phyloP scores from a whole-genome alignment of 2,329 filamentous ascomycete genomes.

The Teratosphaeria pseudoeucalypti region DNA sequence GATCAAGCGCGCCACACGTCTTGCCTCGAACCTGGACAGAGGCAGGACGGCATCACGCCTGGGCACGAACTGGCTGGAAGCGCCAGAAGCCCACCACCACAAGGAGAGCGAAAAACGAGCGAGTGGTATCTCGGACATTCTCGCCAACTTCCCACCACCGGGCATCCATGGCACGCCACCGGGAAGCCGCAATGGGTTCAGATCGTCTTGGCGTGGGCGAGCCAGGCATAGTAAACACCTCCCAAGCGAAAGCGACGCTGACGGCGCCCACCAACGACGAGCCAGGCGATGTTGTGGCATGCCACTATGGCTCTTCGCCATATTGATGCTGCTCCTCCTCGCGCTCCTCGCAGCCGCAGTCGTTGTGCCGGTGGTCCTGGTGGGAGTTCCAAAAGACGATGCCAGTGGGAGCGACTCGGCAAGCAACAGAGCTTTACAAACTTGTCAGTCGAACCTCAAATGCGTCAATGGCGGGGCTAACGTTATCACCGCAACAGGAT shows the following conservation, averaged over 20 bases:
- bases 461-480: slow-evolving; percentile 77
- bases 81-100: slow-evolving; percentile 19
- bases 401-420: slow-evolving; percentile 16
- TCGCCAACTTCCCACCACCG: slow-evolving; percentile 55
- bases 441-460: slow-evolving; percentile 51
- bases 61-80: slow-evolving; percentile 40
- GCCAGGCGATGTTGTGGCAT: slow-evolving; percentile 69
- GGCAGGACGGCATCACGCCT: slow-evolving; percentile 57
- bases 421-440: slow-evolving; percentile 26
- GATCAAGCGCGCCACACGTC: slow-evolving; percentile 74
- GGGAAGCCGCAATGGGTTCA: slow-evolving; percentile 8
- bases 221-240: slow-evolving; percentile 11
- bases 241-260: slow-evolving; percentile 21
- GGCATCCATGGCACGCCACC: slow-evolving; percentile 26
- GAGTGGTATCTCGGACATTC: slow-evolving; percentile 49
- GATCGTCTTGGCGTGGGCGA: background rate
- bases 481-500: slow-evolving; percentile 46
- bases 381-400: slow-evolving; percentile 46
- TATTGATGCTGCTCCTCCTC: slow-evolving; percentile 55
- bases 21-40: slow-evolving; percentile 80
- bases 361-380: slow-evolving; percentile 58
- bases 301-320: slow-evolving; percentile 65
- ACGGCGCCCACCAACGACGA: slow-evolving; percentile 15
- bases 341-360: slow-evolving; percentile 70
- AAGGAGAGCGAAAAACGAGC: slow-evolving; percentile 8